A percentile compares a stretch with the other conserved stretches of the same genome.
These are phyloP conservation scores for Lachnellula hyalina DNA, from an alignment of 2,329 filamentous ascomycete genomes.

Conservation along the genomic window DNA sequence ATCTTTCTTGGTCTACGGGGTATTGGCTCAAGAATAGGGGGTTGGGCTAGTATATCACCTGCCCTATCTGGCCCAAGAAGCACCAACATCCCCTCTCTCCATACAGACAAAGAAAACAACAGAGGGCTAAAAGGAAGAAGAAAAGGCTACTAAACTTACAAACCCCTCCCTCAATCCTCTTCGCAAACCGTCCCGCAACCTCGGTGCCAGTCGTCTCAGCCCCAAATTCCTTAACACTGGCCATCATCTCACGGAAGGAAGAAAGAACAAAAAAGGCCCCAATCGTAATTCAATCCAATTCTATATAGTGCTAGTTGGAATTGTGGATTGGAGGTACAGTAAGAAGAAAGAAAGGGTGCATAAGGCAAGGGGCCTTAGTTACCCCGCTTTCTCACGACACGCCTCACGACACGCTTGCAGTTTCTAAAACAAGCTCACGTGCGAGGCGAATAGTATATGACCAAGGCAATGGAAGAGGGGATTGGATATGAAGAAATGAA, in stretches of 20 bases:
- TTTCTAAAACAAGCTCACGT: not conserved
- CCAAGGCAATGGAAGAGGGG: not conserved
- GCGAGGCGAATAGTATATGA: not conserved
- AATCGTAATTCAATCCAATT: not conserved
- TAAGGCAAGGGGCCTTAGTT: not conserved
- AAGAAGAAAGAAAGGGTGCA: too few species aligned
- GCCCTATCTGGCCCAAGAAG: not conserved
- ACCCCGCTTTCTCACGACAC: not conserved
- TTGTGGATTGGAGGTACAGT: too few species aligned
- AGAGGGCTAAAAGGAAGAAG: not conserved
- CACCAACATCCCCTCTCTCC: not conserved
- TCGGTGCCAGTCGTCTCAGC: constrained; percentile 32
- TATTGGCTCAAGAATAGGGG: too few species aligned
- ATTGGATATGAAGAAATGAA: not conserved
- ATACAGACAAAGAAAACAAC: not conserved
- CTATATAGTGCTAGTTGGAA: not conserved
- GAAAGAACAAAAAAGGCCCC: not conserved
- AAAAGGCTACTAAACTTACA: constrained; percentile 20
- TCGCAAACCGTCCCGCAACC: constrained; percentile 28
- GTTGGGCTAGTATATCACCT: not conserved
- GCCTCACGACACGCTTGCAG: not conserved
- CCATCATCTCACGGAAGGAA: constrained; percentile 7
- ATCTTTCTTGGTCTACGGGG: not conserved
- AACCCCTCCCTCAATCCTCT: constrained; percentile 27
- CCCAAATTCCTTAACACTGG: constrained; percentile 34